phyloP scores from a whole-genome alignment of 179 eudicot genomes.

The Monotropa hypopitys region DNA sequence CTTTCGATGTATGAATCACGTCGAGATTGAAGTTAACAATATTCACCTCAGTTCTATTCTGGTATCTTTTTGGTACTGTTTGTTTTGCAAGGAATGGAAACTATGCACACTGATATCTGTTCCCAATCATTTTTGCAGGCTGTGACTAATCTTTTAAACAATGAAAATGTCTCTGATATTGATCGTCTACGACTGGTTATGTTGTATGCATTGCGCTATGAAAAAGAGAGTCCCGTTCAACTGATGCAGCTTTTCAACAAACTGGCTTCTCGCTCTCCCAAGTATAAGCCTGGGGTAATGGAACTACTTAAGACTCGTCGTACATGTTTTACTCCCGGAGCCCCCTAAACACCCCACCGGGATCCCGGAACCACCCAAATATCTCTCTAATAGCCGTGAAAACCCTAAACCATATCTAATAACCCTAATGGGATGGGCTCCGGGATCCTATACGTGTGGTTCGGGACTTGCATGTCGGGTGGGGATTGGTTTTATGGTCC shows the following conservation, averaged over 20 bases:
- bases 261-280: constrained; percentile 71
- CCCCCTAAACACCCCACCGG: too few species aligned
- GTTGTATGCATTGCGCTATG: constrained; percentile 88
- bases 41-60: background rate
- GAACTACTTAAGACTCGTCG: constrained; percentile 6
- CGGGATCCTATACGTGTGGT: too few species aligned
- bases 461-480: too few species aligned
- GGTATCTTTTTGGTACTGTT: background rate
- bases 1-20: background rate
- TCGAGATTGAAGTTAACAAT: background rate
- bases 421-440: too few species aligned
- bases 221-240: constrained; percentile 86
- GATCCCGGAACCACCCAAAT: too few species aligned
- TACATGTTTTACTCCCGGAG: constrained; percentile 1
- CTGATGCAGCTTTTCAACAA: constrained; percentile 87
- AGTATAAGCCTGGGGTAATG: constrained; percentile 88
- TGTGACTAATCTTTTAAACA: constrained; percentile 64
- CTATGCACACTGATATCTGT: background rate
- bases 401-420: too few species aligned
- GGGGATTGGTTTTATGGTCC: too few species aligned
- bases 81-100: background rate
- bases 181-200: constrained; percentile 80
- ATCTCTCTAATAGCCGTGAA: too few species aligned
- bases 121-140: constrained; percentile 37
- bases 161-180: constrained; percentile 68